Percentiles rank a stretch among this genome's conserved stretches.
Conservation (phyloP, 495 filamentous ascomycete genomes). For the Evansstolkia leycettana region DNA sequence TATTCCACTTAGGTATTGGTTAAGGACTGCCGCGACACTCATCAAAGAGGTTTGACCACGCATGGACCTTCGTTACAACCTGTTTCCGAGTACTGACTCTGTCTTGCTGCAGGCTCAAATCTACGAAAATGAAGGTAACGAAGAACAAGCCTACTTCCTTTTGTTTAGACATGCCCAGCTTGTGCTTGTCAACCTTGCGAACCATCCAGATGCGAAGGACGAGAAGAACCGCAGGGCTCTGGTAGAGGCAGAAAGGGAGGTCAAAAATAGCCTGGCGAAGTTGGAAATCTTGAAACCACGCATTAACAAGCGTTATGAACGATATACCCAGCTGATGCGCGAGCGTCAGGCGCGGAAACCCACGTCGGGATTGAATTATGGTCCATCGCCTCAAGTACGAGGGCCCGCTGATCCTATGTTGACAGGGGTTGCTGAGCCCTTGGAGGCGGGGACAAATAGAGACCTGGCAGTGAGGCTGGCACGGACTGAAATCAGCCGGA, state of each 20-base stretch:
- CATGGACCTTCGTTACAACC: constrained; percentile 1
- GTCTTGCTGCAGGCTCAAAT: constrained; percentile 46
- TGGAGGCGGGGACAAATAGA: constrained; percentile 59
- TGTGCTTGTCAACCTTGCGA: constrained; percentile 45
- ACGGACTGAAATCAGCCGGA: constrained; percentile 56
- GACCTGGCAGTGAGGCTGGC: constrained; percentile 71
- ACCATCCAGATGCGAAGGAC: constrained; percentile 44
- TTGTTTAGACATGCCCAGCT: constrained; percentile 72
- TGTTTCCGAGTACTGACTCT: constrained; percentile 3
- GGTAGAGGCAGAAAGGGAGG: constrained; percentile 36
- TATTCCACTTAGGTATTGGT: constrained; percentile 68
- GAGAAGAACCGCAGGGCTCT: constrained; percentile 35
- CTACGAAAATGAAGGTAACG: constrained; percentile 75
- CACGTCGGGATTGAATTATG: constrained; percentile 7
- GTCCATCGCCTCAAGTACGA: constrained; percentile 7
- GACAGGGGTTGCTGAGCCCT: constrained; percentile 29
- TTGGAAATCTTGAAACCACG: constrained; percentile 56
- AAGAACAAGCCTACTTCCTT: constrained; percentile 76
- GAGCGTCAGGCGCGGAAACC: constrained; percentile 30
- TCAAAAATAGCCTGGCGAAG: constrained; percentile 40
- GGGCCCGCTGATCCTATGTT: constrained; percentile 25
- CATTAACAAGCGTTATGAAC: constrained; percentile 53
- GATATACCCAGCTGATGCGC: constrained; percentile 41
- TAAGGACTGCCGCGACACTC: constrained; percentile 65
- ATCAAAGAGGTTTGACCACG: constrained; percentile 55